Evolutionary conservation across 352 stramenopile species (phyloP), one percentile per base, ranked within the genome.

Genomic region (Thalassiosira ordinaria): DNA sequence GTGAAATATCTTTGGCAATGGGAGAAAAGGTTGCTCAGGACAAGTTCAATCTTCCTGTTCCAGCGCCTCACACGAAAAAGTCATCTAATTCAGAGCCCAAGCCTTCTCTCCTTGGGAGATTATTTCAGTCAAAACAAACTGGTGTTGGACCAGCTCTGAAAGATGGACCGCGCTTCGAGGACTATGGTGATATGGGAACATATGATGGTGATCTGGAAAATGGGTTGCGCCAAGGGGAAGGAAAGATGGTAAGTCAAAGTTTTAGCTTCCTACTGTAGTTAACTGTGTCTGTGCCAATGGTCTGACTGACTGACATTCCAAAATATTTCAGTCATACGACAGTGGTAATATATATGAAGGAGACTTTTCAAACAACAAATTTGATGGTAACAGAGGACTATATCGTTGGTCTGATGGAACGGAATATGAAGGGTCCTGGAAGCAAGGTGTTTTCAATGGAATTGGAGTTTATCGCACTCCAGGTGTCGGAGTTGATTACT

Each of bases 361-460:
- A 57, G 66, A 59, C 51, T 82, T 82, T 47, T 41, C n/a, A 0
- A 82, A 82, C 26, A 55, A 65, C 24, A 77, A 77, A 57, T 82
- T 72, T 44, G 61, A 84, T 49, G 61, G 59, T 44, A 62, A 67
- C 31, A 33, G 56, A 56, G 74, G 67, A 51, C 60, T 39, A 39
- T 84, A 76, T 55, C 29, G 24, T 31, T 84, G 63, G 69, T 24
- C 31, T 41, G 70, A 84, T 65, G 76, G 76, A 47, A 61, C 62
- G 24, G 26, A 60, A 13, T 84, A 84, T 44, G 35, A 68, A 57
- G 76, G 76, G 24, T 59, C 44, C 44, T 84, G 76, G 76, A 73
- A 80, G 35, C 46, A 71, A 44, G 76, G 76, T 27, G 61, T 67
- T 33, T 68, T 73, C 18, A 14, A 84, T 39, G 76, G 76, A 26